These are phyloP conservation scores for Iberis amara DNA, from an alignment of 441 rosid species.

Conservation along the genomic window DNA sequence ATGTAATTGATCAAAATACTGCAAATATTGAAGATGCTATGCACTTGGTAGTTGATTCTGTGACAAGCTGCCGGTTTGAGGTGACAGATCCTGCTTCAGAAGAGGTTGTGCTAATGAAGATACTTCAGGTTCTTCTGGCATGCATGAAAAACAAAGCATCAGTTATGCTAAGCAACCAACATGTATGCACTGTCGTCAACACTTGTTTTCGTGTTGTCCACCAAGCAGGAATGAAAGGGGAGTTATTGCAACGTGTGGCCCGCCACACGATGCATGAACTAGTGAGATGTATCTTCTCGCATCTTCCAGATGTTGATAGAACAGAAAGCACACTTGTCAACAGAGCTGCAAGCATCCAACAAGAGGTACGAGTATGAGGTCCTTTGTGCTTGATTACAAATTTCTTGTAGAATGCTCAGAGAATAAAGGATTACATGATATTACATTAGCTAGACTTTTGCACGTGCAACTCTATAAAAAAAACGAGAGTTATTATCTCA, in stretches of 20 bases:
- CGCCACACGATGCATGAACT: conserved; percentile 72
- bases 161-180: conserved; percentile 65
- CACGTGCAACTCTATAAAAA: conserved; percentile 7
- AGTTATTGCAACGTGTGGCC: conserved; percentile 63
- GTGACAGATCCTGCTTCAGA: conserved; percentile 75
- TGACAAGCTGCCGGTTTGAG: conserved; percentile 74
- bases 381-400: conserved; percentile 10
- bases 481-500: conserved; percentile 6
- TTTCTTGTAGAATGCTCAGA: conserved; percentile 17
- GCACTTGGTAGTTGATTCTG: conserved; percentile 67
- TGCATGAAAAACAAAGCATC: conserved; percentile 72
- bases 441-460: conserved; percentile 10
- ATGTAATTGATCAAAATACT: conserved; percentile 54
- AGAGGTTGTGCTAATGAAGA: conserved; percentile 74
- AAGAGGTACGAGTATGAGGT: conserved; percentile 43
- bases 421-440: not conserved
- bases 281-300: conserved; percentile 63
- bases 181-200: conserved; percentile 65
- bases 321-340: conserved; percentile 52
- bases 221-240: conserved; percentile 73
- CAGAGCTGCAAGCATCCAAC: conserved; percentile 42
- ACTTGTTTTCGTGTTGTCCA: conserved; percentile 75
- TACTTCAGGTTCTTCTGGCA: conserved; percentile 71
- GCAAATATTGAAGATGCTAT: conserved; percentile 63
- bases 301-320: conserved; percentile 59